phyloP scores from a whole-genome alignment of 2,329 filamentous ascomycete genomes.

The Exserohilum rostratum region DNA sequence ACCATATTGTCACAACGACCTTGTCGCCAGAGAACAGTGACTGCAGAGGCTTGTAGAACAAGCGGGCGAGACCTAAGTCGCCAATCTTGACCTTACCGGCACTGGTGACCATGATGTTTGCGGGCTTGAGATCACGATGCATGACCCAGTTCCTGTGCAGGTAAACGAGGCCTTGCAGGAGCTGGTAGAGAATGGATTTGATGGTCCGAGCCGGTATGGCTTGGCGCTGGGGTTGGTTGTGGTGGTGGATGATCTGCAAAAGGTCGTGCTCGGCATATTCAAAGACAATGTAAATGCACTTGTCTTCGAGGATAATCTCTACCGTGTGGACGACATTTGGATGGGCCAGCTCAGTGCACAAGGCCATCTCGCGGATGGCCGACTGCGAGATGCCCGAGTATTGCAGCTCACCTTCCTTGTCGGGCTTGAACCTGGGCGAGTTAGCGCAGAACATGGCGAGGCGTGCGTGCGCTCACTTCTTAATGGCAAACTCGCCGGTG shows the following conservation, averaged over 20 bases:
- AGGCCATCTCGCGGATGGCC: conserved; percentile 94
- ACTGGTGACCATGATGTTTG: conserved; percentile 98
- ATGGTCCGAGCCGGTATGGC: conserved; percentile 88
- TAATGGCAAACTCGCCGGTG: conserved; percentile 91
- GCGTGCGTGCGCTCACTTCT: conserved; percentile 69
- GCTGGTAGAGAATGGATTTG: conserved; percentile 93
- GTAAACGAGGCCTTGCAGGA: conserved; percentile 93
- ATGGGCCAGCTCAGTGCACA: conserved; percentile 90
- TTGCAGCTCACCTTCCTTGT: conserved; percentile 96
- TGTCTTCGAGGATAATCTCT: conserved; percentile 97
- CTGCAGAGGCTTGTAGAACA: conserved; percentile 93
- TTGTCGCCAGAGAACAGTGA: conserved; percentile 94
- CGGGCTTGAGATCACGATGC: conserved; percentile 94
- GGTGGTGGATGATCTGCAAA: conserved; percentile 96
- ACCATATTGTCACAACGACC: conserved; percentile 99
- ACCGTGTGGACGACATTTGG: conserved; percentile 87
- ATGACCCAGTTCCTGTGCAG: conserved; percentile 96
- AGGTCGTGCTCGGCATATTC: conserved; percentile 98
- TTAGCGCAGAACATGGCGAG: conserved; percentile 22
- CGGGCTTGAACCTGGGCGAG: conserved; percentile 76
- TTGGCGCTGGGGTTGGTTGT: conserved; percentile 85
- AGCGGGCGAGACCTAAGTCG: conserved; percentile 86
- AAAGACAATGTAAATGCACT: conserved; percentile 99
- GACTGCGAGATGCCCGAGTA: conserved; percentile 99
- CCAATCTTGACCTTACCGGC: conserved; percentile 91